A percentile compares a stretch with the other conserved stretches of the same genome.
Evolutionary conservation across 2,329 filamentous ascomycete species (phyloP).

Genomic region (Fusarium paranaense): DNA sequence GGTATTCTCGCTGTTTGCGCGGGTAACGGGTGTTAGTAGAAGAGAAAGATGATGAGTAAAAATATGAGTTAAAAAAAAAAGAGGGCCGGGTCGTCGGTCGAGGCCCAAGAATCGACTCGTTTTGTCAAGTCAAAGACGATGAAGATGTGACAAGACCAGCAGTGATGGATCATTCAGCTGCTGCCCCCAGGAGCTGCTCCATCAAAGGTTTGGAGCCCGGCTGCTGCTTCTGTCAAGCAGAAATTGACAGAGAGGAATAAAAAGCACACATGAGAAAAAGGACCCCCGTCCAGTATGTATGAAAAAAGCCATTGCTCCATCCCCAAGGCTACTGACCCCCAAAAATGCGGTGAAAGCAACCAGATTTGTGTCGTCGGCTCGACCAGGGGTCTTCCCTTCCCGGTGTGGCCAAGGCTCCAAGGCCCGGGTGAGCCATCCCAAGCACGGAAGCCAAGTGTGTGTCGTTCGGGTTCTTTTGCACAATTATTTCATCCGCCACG

Average conservation of each 20-base stretch:
- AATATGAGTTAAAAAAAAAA: constrained; percentile 11
- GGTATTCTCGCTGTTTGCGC: constrained; percentile 1
- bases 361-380: constrained; percentile 27
- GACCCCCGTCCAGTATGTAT: constrained; percentile 18
- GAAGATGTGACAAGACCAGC: constrained; percentile 9
- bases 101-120: constrained; percentile 9
- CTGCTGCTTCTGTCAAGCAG: constrained; percentile 1
- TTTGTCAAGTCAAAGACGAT: background rate
- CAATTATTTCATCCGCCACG: background rate
- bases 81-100: constrained; percentile 17
- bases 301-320: constrained; percentile 18
- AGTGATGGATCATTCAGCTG: constrained; percentile 4
- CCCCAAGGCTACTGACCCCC: constrained; percentile 33
- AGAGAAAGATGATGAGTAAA: background rate
- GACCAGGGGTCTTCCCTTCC: constrained; percentile 44
- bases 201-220: background rate
- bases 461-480: constrained; percentile 6
- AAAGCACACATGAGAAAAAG: constrained; percentile 15
- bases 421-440: background rate
- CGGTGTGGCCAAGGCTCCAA: constrained; percentile 18
- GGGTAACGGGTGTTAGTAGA: background rate
- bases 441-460: background rate
- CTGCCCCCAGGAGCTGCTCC: constrained; percentile 1
- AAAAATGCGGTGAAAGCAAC: constrained; percentile 47
- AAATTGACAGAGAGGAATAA: constrained; percentile 8